Evolutionary conservation across 139 green algal species (phyloP).

Genomic region (Nannochloris sp.): DNA sequence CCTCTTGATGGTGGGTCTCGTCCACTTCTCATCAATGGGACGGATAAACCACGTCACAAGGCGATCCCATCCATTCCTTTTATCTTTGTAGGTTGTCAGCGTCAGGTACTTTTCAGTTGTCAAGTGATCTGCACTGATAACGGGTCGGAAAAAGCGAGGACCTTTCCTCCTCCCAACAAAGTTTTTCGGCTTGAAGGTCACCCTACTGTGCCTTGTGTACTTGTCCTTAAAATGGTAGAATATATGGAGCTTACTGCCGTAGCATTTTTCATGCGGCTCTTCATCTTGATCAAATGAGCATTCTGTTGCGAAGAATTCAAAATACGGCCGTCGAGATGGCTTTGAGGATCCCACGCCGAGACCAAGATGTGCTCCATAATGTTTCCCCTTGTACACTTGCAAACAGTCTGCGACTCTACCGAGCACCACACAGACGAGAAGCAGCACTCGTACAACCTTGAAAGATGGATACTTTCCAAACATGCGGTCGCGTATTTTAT

Average conservation of each 20-base stretch:
- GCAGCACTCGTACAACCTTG: no score
- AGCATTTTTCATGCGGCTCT: not conserved
- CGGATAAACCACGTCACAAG: constrained; percentile 1
- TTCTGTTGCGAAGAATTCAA: not conserved
- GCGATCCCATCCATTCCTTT: not conserved
- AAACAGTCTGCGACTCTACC: no score
- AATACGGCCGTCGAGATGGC: not conserved
- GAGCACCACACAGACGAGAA: no score
- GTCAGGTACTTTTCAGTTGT: not conserved
- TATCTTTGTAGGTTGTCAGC: not conserved
- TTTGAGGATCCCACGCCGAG: not conserved
- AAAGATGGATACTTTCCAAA: no score
- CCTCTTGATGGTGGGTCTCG: not conserved
- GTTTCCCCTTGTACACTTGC: not conserved
- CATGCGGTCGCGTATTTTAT: no score
- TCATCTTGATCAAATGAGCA: not conserved
- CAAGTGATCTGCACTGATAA: not conserved
- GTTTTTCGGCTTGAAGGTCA: not conserved
- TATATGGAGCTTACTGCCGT: not conserved
- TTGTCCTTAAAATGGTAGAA: constrained; percentile 1
- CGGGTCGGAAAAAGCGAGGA: not conserved
- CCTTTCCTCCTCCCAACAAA: not conserved
- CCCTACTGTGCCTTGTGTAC: not conserved
- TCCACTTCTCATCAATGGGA: not conserved
- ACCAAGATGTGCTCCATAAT: not conserved